Conservation (phyloP, 768 basidiomycete species). For the Suillus hirtellus region DNA sequence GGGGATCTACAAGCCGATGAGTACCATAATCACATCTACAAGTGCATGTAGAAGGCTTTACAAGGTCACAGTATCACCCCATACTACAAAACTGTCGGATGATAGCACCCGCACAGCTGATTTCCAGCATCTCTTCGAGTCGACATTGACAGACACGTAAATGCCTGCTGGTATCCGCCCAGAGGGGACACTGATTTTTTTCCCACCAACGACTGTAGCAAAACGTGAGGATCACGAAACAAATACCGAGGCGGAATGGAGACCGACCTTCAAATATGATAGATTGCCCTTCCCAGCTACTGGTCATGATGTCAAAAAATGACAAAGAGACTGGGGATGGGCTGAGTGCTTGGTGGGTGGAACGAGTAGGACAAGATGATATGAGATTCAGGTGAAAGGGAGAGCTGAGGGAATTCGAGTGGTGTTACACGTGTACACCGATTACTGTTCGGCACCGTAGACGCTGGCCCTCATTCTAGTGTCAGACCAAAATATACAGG, state of each 20-base stretch:
- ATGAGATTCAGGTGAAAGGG: background rate
- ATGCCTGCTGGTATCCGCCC: background rate
- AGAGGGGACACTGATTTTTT: background rate
- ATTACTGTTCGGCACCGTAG: background rate
- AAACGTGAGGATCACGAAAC: background rate
- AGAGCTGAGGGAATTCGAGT: background rate
- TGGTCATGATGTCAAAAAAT: background rate
- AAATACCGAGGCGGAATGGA: background rate
- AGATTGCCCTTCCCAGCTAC: background rate
- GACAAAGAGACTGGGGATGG: background rate
- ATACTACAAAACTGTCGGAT: background rate
- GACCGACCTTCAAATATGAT: background rate
- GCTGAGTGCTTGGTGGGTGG: background rate
- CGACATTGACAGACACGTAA: background rate
- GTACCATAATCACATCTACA: background rate
- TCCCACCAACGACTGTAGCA: background rate
- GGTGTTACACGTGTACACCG: background rate
- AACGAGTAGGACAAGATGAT: background rate
- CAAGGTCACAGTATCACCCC: background rate
- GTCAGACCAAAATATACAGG: background rate
- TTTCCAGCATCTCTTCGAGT: background rate
- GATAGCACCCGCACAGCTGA: background rate
- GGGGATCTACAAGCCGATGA: background rate
- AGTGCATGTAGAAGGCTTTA: background rate
- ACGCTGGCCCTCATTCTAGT: background rate